Percentiles rank a stretch among this genome's conserved stretches.
Evolutionary conservation across 2,329 filamentous ascomycete genomes (phyloP).

Genomic region (Nigrograna mackinnonii): DNA sequence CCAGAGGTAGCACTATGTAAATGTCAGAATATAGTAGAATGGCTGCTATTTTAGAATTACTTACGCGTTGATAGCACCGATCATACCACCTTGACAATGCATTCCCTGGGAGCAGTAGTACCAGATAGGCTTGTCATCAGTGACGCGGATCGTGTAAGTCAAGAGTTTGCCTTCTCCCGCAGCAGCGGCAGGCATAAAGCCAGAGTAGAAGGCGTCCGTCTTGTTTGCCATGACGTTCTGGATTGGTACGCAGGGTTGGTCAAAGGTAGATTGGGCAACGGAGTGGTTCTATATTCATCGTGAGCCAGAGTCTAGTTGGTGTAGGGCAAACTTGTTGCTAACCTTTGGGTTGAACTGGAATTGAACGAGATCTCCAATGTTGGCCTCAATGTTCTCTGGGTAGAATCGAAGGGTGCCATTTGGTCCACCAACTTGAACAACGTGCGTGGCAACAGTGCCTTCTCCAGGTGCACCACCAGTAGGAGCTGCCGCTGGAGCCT

Average conservation of each 20-base stretch:
- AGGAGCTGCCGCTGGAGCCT: conserved; percentile 2
- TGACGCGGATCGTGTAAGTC: conserved; percentile 73
- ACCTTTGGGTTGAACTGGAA: conserved; percentile 57
- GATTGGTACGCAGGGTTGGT: conserved; percentile 69
- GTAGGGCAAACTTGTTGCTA: conserved; percentile 11
- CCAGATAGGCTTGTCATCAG: conserved; percentile 73
- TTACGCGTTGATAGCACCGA: conserved; percentile 77
- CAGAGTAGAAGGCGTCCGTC: conserved; percentile 63
- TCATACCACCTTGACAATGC: conserved; percentile 78
- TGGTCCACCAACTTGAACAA: conserved; percentile 66
- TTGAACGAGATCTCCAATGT: conserved; percentile 60
- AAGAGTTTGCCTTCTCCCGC: conserved; percentile 49
- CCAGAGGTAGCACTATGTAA: conserved; percentile 29
- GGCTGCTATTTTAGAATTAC: conserved; percentile 26
- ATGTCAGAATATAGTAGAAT: conserved; percentile 18
- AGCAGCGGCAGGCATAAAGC: conserved; percentile 60
- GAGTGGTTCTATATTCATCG: conserved; percentile 74
- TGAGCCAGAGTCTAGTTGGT: too few relatives aligned
- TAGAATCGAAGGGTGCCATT: conserved; percentile 61
- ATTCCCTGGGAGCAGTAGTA: conserved; percentile 74
- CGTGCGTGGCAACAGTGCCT: conserved; percentile 48
- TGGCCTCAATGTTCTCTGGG: conserved; percentile 67
- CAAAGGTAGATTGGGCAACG: conserved; percentile 76
- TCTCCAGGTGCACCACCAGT: conserved; percentile 2
- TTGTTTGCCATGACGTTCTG: conserved; percentile 46